Percentiles rank a stretch among this genome's conserved stretches.
These are phyloP conservation scores for Amanita muscaria DNA, from an alignment of 768 basidiomycete genomes.

Conservation along the genomic window DNA sequence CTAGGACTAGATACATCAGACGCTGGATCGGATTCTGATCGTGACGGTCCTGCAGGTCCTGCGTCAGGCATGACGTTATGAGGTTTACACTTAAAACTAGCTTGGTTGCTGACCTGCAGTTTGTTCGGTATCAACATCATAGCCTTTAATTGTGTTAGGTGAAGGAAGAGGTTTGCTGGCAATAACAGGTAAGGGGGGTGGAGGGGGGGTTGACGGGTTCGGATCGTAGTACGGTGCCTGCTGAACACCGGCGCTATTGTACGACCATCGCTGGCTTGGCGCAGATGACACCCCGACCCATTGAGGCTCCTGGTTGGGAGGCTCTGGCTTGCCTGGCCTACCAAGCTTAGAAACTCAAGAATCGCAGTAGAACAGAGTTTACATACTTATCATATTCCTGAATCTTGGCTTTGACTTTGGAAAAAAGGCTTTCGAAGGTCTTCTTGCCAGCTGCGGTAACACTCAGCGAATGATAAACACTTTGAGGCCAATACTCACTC, in stretches of 20 bases:
- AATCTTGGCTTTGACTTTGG: constrained; percentile 78
- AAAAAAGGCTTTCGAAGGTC: constrained; percentile 62
- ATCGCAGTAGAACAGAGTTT: constrained; percentile 19
- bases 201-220: constrained; percentile 12
- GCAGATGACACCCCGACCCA: background rate
- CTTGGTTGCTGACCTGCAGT: constrained; percentile 6
- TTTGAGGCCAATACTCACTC: constrained; percentile 35
- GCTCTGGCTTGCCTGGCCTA: constrained; percentile 1
- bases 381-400: constrained; percentile 61
- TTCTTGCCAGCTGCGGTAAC: constrained; percentile 56
- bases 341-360: background rate
- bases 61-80: background rate
- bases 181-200: constrained; percentile 12
- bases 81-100: background rate
- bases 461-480: constrained; percentile 2
- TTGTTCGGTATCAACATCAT: constrained; percentile 12
- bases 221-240: constrained; percentile 26
- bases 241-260: constrained; percentile 12
- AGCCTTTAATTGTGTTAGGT: constrained; percentile 12
- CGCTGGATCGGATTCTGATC: background rate
- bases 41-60: background rate
- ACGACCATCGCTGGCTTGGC: constrained; percentile 3
- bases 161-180: constrained; percentile 9
- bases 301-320: background rate
- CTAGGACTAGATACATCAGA: constrained; percentile 1